Evolutionary conservation across 495 filamentous ascomycete genomes (phyloP).

Genomic region (Hyaloscypha hepaticicola): DNA sequence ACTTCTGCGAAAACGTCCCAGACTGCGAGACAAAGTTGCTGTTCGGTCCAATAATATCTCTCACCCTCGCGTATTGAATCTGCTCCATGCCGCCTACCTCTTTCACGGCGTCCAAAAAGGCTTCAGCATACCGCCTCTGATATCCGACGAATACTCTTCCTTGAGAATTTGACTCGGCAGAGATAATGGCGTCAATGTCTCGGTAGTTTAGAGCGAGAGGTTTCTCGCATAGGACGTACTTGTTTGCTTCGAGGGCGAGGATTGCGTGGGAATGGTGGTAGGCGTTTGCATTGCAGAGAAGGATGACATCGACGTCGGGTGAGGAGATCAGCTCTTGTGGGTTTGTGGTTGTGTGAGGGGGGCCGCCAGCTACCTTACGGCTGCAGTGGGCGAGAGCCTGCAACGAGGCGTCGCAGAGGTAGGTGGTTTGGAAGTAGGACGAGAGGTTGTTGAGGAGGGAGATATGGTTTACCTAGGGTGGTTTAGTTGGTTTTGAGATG

Average conservation of each 20-base stretch:
- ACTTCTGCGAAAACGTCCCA: slow-evolving; percentile 44
- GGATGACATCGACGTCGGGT: slow-evolving; percentile 46
- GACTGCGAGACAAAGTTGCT: slow-evolving; percentile 44
- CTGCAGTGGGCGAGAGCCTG: slow-evolving; percentile 11
- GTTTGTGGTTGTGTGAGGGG: slow-evolving; percentile 7
- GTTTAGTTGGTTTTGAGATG: background rate
- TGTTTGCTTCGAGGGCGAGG: slow-evolving; percentile 49
- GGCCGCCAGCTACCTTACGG: background rate
- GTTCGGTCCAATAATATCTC: slow-evolving; percentile 52
- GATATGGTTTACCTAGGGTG: slow-evolving; percentile 40
- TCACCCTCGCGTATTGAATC: slow-evolving; percentile 32
- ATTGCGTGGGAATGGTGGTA: slow-evolving; percentile 50
- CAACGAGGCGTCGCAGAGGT: slow-evolving; percentile 12
- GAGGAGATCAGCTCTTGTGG: slow-evolving; percentile 21
- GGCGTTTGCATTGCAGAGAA: slow-evolving; percentile 50
- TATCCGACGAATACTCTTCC: slow-evolving; percentile 51
- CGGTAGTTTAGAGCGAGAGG: slow-evolving; percentile 39
- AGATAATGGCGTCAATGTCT: slow-evolving; percentile 6
- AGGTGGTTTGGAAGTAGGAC: slow-evolving; percentile 19
- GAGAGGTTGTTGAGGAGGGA: slow-evolving; percentile 44
- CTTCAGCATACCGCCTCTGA: slow-evolving; percentile 53
- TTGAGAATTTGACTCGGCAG: slow-evolving; percentile 32
- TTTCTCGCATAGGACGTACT: slow-evolving; percentile 56
- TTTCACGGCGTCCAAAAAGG: slow-evolving; percentile 42
- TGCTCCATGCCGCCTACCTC: slow-evolving; percentile 12